Evolutionary conservation across 805 yeast genomes (phyloP), one percentile per base, ranked within the genome.

Genomic region (Candida palmyrensis): DNA sequence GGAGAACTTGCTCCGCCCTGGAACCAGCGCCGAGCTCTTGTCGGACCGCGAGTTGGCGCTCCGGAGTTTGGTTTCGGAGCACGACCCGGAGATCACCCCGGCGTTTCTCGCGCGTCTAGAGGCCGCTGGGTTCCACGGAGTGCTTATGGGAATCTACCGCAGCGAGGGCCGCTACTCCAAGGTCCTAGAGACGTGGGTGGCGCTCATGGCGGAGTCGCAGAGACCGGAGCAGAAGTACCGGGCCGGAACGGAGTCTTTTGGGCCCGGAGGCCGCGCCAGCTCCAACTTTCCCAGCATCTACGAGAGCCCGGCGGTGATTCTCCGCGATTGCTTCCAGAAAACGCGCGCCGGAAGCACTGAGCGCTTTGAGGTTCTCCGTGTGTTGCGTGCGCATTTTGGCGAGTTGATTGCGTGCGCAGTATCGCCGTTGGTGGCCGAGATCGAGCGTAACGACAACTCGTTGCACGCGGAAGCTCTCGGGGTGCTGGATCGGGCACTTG

Each of bases 31-130:
- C 1, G 48, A 47, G 1, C 41, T 68, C 31, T 66, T 61, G 33
- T 70, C 63, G 18, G 90, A 83, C 38, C 75, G 85, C 44, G 90
- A 90, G 50, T 63, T 82, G 28, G 89, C 95, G 9, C 53, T 88
- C 7, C 85, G 81, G 45, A 72, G 87, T 29, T 51, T 92, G 12
- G 50, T 90, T 1, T 75, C 94, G 0, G 65, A 68, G 1, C 82
- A 80, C 49, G 76, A 72, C 32, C 86, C 90, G 0, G 58, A 70
- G 1, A 68, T 76, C 44, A 59, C 73, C 16, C 65, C 67, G 2
- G 56, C 54, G 14, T 52, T 86, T 27, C 52, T 79, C 6, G 66
- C 66, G 12, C 61, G 69, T 30, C 62, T 85, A 32, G 69, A 69
- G 30, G 62, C 70, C 19, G 79, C 77, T 1, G 68, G 71, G 10